Evolutionary conservation across 2,329 filamentous ascomycete genomes (phyloP), one percentile per base, ranked within the genome.

Genomic region (Scopulariopsis brevicaulis): DNA sequence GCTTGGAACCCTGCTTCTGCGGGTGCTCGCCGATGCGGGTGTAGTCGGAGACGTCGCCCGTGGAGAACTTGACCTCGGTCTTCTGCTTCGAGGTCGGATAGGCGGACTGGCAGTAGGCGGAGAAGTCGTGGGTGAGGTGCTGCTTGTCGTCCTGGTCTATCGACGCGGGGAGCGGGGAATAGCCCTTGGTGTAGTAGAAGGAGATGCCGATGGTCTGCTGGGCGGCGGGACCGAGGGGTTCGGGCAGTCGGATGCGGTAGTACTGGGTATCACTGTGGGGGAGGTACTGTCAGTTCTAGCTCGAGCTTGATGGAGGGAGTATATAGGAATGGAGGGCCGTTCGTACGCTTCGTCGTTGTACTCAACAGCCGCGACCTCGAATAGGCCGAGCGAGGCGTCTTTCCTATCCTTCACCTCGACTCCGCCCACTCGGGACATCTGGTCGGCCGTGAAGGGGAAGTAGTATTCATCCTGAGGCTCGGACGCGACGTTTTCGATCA

Each of bases 321-420:
- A n/a, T n/a, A n/a, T n/a, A n/a, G n/a, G n/a, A n/a, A n/a, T n/a
- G 35, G 3, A 14, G 28, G 37, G 20, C 56, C 51, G 35, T 70
- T 63, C 69, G 62, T 69, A 82, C 79, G 77, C 89, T 71, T 83
- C 68, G 24, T 76, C 65, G 62, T 87, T 79, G 63, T 82, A 79
- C 65, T 86, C 86, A 18, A 89, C 84, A 57, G 82, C 74, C 63
- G 89, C 85, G 50, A 86, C 84, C 54, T 74, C 72, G 70, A 96
- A 96, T 37, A 81, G 77, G 14, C 80, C 82, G 37, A 83, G 79
- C 57, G 78, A 80, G 40, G 81, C 72, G 63, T 91, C 82, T 73
- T 96, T 96, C 79, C 92, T 94, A 71, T 97, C 90, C 76, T 87
- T 90, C 57, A 92, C 94, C 74, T 97, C 92, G 59, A 99, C 75